These are phyloP conservation scores for Colletotrichum sidae DNA, from an alignment of 2,329 filamentous ascomycete species.

Conservation along the genomic window DNA sequence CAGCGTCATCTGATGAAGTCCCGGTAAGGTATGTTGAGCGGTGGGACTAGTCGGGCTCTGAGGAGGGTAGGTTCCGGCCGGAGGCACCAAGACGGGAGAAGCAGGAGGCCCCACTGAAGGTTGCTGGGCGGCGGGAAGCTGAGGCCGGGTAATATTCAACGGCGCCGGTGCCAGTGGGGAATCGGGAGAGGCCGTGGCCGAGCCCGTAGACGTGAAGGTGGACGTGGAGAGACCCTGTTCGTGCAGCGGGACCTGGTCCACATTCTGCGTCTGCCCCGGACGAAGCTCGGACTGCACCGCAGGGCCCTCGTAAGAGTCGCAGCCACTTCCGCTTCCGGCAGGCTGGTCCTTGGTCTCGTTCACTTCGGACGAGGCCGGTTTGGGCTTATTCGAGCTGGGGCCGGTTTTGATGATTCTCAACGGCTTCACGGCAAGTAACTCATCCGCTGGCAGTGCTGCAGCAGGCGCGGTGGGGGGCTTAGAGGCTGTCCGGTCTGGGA, in stretches of 20 bases:
- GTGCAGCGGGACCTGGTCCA: neutral
- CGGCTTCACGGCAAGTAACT: constrained; percentile 26
- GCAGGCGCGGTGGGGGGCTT: neutral
- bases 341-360: neutral
- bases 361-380: neutral
- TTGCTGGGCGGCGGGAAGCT: neutral
- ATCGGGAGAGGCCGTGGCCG: neutral
- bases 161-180: constrained; percentile 23
- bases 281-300: constrained; percentile 1
- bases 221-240: neutral
- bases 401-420: constrained; percentile 34
- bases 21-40: neutral
- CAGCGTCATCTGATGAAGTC: neutral
- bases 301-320: neutral
- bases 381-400: constrained; percentile 1
- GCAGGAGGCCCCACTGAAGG: neutral
- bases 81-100: neutral
- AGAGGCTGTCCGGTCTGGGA: neutral
- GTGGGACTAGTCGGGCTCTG: constrained; percentile 11
- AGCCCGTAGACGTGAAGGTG: too few species aligned
- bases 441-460: neutral
- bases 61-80: neutral
- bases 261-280: neutral
- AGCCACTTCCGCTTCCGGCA: neutral
- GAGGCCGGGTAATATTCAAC: constrained; percentile 18